Conservation (phyloP, 2,329 filamentous ascomycete species). For the Alternaria alternata region DNA sequence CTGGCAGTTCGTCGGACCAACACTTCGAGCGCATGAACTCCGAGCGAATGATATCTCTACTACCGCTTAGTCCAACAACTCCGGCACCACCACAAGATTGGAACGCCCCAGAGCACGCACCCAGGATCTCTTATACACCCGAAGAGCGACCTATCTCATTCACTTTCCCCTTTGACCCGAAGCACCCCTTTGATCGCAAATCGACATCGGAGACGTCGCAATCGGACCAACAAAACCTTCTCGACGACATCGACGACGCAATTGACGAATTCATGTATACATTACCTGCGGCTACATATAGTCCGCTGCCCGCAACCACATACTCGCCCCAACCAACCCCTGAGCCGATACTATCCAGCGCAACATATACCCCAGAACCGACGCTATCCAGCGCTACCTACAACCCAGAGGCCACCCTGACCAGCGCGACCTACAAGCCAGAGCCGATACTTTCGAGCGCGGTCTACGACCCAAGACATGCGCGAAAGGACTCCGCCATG, state of each 20-base stretch:
- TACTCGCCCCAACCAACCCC: conserved; percentile 13
- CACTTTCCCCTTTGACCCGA: conserved; percentile 23
- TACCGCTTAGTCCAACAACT: conserved; percentile 13
- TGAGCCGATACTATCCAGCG: conserved; percentile 11
- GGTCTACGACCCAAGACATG: conserved; percentile 15
- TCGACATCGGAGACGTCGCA: conserved; percentile 17
- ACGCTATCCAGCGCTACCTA: conserved; percentile 22
- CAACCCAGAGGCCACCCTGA: not conserved
- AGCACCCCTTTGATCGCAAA: conserved; percentile 24
- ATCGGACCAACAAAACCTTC: conserved; percentile 22
- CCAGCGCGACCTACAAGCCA: conserved; percentile 23
- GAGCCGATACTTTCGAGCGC: conserved; percentile 13
- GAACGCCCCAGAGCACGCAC: conserved; percentile 2
- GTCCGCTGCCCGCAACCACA: conserved; percentile 22
- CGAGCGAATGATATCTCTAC: conserved; percentile 11
- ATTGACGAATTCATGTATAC: conserved; percentile 36
- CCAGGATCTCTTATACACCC: conserved; percentile 20
- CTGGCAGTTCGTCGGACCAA: conserved; percentile 4
- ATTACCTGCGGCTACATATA: conserved; percentile 23
- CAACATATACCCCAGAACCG: conserved; percentile 16
- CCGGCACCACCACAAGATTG: conserved; percentile 5
- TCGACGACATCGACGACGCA: conserved; percentile 36
- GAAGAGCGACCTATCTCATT: conserved; percentile 28
- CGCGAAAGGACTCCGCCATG: conserved; percentile 35
- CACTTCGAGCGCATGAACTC: conserved; percentile 5